Conservation (phyloP, 1,284 basidiomycete genomes). For the Garcileccinum viscosum region DNA sequence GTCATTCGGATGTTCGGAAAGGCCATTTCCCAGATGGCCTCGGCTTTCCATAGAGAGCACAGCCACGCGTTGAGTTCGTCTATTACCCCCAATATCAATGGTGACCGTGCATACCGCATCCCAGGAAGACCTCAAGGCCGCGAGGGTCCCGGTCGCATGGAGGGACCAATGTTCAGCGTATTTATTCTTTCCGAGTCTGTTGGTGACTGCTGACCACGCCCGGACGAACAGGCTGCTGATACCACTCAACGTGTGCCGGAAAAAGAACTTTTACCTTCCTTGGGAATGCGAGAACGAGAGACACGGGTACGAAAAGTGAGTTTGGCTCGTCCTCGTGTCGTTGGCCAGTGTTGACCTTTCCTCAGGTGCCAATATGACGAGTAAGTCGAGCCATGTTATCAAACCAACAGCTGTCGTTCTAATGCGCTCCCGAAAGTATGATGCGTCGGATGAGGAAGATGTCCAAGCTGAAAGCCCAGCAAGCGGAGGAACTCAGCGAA, state of each 20-base stretch:
- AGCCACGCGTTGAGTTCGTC: conserved; percentile 22
- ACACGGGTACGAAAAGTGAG: conserved; percentile 79
- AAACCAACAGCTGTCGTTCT: conserved; percentile 6
- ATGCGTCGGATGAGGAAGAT: conserved; percentile 85
- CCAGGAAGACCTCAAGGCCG: conserved; percentile 80
- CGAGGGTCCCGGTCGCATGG: conserved; percentile 82
- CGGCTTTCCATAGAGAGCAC: too few relatives aligned
- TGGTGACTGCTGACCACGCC: background rate
- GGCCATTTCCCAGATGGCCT: too few relatives aligned
- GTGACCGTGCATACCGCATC: conserved; percentile 80
- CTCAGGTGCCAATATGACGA: conserved; percentile 88
- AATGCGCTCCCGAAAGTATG: conserved; percentile 56
- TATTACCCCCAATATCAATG: conserved; percentile 55
- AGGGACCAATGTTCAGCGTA: conserved; percentile 93
- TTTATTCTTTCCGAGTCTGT: conserved; percentile 40
- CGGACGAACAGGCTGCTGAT: conserved; percentile 70
- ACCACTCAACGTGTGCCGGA: conserved; percentile 83
- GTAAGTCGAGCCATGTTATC: conserved; percentile 55
- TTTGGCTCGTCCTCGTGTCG: background rate
- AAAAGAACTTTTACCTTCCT: conserved; percentile 73
- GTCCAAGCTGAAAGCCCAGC: conserved; percentile 72
- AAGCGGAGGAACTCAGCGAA: conserved; percentile 55
- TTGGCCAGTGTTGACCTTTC: conserved; percentile 9
- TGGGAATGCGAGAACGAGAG: conserved; percentile 87
- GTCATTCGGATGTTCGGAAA: too few relatives aligned